A percentile compares a stretch with the other conserved stretches of the same genome.
These are phyloP conservation scores for Daedaleopsis sinensis DNA, from an alignment of 768 basidiomycete genomes.

Conservation along the genomic window DNA sequence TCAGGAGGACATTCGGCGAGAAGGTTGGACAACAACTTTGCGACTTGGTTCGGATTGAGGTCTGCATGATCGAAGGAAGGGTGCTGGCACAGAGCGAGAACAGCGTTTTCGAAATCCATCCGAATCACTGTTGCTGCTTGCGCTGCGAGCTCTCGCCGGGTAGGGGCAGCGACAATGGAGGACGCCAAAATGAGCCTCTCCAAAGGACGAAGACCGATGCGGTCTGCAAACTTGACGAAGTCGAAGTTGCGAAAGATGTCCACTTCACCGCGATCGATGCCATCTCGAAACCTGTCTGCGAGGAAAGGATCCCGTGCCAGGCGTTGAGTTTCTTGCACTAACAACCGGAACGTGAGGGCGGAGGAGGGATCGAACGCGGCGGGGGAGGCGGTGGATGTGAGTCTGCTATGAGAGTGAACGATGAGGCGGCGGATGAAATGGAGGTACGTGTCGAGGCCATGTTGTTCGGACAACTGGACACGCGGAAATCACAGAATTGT, in stretches of 20 bases:
- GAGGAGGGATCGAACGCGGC: conserved; percentile 75
- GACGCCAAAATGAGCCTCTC: conserved; percentile 80
- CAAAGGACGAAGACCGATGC: conserved; percentile 76
- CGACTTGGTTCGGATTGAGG: conserved; percentile 70
- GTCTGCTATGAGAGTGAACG: conserved; percentile 78
- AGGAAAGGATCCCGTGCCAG: conserved; percentile 89
- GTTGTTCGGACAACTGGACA: conserved; percentile 88
- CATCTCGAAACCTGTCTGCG: conserved; percentile 89
- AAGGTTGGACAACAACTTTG: conserved; percentile 80
- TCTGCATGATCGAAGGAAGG: conserved; percentile 85
- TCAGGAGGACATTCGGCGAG: conserved; percentile 73
- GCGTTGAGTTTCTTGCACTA: conserved; percentile 86
- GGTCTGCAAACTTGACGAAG: conserved; percentile 80
- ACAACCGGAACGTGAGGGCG: conserved; percentile 79
- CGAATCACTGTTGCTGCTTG: conserved; percentile 72
- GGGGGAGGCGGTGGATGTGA: conserved; percentile 59
- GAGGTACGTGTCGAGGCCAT: conserved; percentile 95
- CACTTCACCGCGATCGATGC: conserved; percentile 86
- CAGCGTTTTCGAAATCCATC: conserved; percentile 78
- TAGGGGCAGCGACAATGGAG: conserved; percentile 68
- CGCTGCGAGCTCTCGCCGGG: conserved; percentile 56
- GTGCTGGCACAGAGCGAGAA: conserved; percentile 73
- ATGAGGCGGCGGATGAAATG: conserved; percentile 98
- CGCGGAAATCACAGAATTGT: conserved; percentile 2
- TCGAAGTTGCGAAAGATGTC: conserved; percentile 84